Percentiles rank a stretch among this genome's conserved stretches.
Evolutionary conservation across 768 basidiomycete species (phyloP).

Genomic region (Leccinellum albellum): DNA sequence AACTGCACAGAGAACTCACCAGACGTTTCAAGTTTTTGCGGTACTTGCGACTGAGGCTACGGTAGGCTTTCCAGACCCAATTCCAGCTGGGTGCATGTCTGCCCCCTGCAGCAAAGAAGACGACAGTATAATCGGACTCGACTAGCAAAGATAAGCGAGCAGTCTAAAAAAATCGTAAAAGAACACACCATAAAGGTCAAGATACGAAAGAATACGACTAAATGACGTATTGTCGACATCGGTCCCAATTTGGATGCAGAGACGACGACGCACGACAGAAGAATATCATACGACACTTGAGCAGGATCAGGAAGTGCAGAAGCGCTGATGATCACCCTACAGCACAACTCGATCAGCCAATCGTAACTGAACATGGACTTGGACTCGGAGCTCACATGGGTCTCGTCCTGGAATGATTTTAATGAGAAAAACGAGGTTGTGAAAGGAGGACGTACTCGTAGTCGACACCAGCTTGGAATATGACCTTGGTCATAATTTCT

Average conservation of each 20-base stretch:
- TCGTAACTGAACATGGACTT: not conserved
- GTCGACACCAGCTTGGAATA: conserved; percentile 88
- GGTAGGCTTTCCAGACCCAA: conserved; percentile 90
- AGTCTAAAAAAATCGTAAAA: not conserved
- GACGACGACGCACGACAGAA: conserved; percentile 56
- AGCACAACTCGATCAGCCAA: conserved; percentile 7
- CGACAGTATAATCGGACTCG: conserved; percentile 84
- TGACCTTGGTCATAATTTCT: conserved; percentile 64
- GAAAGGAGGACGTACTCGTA: conserved; percentile 60
- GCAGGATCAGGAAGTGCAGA: conserved; percentile 80
- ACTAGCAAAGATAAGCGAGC: conserved; percentile 41
- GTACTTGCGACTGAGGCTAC: conserved; percentile 76
- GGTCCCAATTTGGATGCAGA: conserved; percentile 5
- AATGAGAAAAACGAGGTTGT: conserved; percentile 16
- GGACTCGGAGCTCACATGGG: conserved; percentile 63
- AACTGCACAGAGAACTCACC: conserved; percentile 38
- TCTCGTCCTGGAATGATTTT: conserved; percentile 55
- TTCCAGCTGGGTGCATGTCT: conserved; percentile 76
- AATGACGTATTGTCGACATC: conserved; percentile 5
- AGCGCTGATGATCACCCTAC: conserved; percentile 81
- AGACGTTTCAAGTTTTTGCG: conserved; percentile 84
- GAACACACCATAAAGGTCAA: conserved; percentile 71
- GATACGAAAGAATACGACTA: conserved; percentile 74
- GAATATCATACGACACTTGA: conserved; percentile 70
- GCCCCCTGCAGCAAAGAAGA: conserved; percentile 82